Evolutionary conservation across 257 asterid species (phyloP), one percentile per base, ranked within the genome.

Genomic region (Anisodus acutangulus): DNA sequence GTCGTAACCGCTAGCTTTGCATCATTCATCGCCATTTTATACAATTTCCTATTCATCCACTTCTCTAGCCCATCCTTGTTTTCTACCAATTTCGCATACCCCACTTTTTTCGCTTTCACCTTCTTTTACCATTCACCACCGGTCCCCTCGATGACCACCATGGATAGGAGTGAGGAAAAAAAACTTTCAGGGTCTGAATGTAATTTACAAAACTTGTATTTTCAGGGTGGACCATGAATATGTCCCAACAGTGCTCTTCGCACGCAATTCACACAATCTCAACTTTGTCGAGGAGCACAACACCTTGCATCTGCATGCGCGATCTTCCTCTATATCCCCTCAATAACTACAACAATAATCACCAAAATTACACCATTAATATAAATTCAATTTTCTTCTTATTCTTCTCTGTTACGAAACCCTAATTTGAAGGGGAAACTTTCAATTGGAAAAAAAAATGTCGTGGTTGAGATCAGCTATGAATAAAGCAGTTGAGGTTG

Each of bases 401-500:
- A 31, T 31, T 22, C 26, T 22, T 22, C 60, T 15, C 41, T 6
- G 60, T 72, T 72, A 39, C 1, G 41, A 72, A 72, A 72, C 80
- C 80, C 80, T 72, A 72, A 47, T 72, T 72, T 72, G 41, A 60
- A 60, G 5, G 11, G n/a, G 68, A 47, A 72, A n/a, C n/a, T 71
- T 8, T 15, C 6, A 17, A 58, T 57, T 57, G 64, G 7, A 51
- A 49, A 49, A 84, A 0, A 70, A 79, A 91, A 95, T 96, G 99
- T 93, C 98, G 89, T 94, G 98, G 99, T 88, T 94, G 82, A 92
- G 95, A 90, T 92, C 99, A 90, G 98, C 98, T 83, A 93, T 97
- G 91, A 93, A 90, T 92, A 97, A 90, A 89, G 99, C 99, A 88
- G 98, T 93, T 89, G 98, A 97, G 95, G 98, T 95, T 76, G 98